A percentile compares a stretch with the other conserved stretches of the same genome.
phyloP scores from a whole-genome alignment of 192 early-diverging fungal genomes.

The Podila clonocystis region DNA sequence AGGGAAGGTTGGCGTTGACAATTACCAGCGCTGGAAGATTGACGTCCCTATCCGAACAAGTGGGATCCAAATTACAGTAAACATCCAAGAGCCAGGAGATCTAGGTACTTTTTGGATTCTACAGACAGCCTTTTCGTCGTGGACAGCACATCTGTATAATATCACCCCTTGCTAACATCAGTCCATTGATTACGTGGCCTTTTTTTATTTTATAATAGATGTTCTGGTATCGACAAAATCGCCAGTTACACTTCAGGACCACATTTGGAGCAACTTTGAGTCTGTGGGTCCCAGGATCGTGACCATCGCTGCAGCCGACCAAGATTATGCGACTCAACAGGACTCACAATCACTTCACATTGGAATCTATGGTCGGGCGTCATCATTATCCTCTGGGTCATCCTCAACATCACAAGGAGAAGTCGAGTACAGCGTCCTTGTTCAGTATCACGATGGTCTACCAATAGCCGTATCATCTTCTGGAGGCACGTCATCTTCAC shows the following conservation, averaged over 20 bases:
- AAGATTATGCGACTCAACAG: conserved; percentile 45
- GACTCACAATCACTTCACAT: conserved; percentile 42
- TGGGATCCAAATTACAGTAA: conserved; percentile 29
- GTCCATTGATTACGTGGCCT: no score
- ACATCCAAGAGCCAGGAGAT: conserved; percentile 34
- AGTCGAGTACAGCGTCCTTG: conserved; percentile 8
- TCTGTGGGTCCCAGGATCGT: conserved; percentile 31
- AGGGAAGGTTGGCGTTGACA: conserved; percentile 13
- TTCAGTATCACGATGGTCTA: conserved; percentile 22
- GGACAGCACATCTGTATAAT: not conserved
- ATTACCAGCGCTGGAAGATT: conserved; percentile 38
- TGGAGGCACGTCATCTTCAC: not conserved
- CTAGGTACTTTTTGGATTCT: conserved; percentile 1
- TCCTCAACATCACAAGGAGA: conserved; percentile 3
- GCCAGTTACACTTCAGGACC: conserved; percentile 52
- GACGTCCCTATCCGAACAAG: conserved; percentile 23
- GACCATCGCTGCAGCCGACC: conserved; percentile 37
- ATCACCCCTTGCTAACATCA: no score
- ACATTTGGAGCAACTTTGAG: conserved; percentile 58
- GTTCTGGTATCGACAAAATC: conserved; percentile 42
- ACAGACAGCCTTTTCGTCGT: not conserved
- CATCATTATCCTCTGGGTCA: conserved; percentile 3
- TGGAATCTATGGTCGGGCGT: conserved; percentile 51
- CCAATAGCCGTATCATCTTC: conserved; percentile 2
- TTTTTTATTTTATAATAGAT: conserved; percentile 33